phyloP scores from a whole-genome alignment of 1,284 basidiomycete species.

The Microbotryum scabiosae region DNA sequence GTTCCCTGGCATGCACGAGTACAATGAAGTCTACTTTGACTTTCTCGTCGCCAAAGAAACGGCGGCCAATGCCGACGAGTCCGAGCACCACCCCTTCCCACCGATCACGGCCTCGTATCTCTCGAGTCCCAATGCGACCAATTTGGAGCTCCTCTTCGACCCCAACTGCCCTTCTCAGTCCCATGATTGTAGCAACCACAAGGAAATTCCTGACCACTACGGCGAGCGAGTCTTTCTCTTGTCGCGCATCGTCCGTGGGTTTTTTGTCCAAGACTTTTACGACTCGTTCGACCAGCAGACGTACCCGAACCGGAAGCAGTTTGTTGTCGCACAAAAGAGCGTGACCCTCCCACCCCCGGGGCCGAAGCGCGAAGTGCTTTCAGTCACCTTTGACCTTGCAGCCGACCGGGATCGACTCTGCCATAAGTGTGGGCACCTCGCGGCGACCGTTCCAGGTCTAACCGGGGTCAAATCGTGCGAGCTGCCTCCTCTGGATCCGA shows the following conservation, averaged over 20 bases:
- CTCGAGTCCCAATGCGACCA: neutral
- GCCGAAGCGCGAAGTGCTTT: slow-evolving; percentile 4
- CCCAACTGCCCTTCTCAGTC: slow-evolving; percentile 29
- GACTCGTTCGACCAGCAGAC: slow-evolving; percentile 16
- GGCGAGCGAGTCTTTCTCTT: slow-evolving; percentile 14
- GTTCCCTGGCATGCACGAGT: slow-evolving; percentile 8
- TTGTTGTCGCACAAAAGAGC: neutral
- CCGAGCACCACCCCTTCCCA: neutral
- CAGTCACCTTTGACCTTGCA: slow-evolving; percentile 1
- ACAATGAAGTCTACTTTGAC: slow-evolving; percentile 21
- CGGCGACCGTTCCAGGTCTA: neutral
- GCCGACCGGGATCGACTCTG: slow-evolving; percentile 13
- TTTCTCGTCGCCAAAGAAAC: slow-evolving; percentile 12
- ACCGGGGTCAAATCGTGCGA: neutral
- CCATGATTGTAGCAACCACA: slow-evolving; percentile 15
- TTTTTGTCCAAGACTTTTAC: slow-evolving; percentile 17
- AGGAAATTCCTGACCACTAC: neutral
- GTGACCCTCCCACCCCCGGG: slow-evolving; percentile 4
- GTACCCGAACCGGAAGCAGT: slow-evolving; percentile 18
- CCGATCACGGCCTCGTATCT: neutral
- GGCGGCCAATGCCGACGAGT: neutral
- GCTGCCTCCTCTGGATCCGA: neutral
- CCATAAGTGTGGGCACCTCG: slow-evolving; percentile 11
- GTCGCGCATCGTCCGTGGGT: slow-evolving; percentile 9
- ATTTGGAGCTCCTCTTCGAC: no score